Base-by-base conservation (phyloP, 768 basidiomycete species). In the Rhizopogon vinicolor region DNA sequence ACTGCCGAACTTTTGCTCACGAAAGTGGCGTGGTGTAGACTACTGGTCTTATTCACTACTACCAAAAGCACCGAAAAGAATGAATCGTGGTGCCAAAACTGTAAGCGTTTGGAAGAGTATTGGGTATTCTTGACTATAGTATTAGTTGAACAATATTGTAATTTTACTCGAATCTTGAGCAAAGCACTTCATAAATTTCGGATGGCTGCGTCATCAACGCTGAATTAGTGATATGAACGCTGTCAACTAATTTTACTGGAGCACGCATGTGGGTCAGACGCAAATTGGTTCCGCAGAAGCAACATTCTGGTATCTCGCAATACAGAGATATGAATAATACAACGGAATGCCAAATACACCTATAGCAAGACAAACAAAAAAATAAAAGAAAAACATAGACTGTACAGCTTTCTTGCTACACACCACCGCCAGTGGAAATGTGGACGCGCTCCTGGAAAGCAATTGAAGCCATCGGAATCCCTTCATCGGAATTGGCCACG, bases 41-140 rank as follows among this genome's bases (percentile, higher is more conserved):
- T 1, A 92, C 93, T 3, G 95, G 96, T 18, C 78, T 99, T 54
- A 98, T 99, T 71, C 90, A 97, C 74, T 96, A 92, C 75, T 99
- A 96, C 75, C 92, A 96, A 80, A 87, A 89, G 68, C 75, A 86
- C 76, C 81, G 94, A 69, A 85, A 85, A 68, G 87, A 91, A 74
- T 89, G 66, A 75, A 55, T 52, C 42, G 29, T 18, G 18, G 31
- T 35, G 19, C 7, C 31, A 35, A 35, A 12, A 31, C 13, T 48
- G 46, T 46, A 33, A 46, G 16, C 12, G 10, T 33, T 18, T 46
- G 46, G 12, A 19, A 19, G 33, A 19, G 46, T 14, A 48, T 7
- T 0, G 18, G 33, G 1, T 19, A 33, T 48, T 33, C 31, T n/a
- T 45, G 25, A 9, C 29, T 18, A 48, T 33, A 48, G 33, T 31